Conservation (phyloP, 1,284 basidiomycete genomes). For the Trichosporon sp. region DNA sequence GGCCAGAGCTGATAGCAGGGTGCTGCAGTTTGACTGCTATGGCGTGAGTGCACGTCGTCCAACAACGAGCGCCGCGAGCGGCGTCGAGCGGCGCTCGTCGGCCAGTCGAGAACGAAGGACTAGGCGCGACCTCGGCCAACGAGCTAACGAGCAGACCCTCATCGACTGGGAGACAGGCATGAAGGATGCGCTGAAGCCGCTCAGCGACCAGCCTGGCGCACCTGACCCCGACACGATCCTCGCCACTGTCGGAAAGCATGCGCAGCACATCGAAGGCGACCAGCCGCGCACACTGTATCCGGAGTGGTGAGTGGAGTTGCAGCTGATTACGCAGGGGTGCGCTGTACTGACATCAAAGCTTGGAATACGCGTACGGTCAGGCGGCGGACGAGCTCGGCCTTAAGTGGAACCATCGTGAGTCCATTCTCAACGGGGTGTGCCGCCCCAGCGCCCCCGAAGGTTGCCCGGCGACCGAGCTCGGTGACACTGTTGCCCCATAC, state of each 20-base stretch:
- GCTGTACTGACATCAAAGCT: constrained; percentile 22
- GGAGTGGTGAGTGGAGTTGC: constrained; percentile 35
- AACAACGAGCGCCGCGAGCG: too few relatives aligned
- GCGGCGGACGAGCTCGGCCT: constrained; percentile 27
- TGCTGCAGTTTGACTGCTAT: constrained; percentile 42
- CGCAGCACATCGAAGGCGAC: constrained; percentile 40
- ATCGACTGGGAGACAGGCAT: constrained; percentile 45
- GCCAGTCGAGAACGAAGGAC: too few relatives aligned
- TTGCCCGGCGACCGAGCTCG: too few relatives aligned
- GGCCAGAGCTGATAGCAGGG: constrained; percentile 28
- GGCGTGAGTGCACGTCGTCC: constrained; percentile 29
- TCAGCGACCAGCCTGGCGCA: constrained; percentile 34
- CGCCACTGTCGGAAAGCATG: constrained; percentile 31
- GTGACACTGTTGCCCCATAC: too few relatives aligned
- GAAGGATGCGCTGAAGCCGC: constrained; percentile 33
- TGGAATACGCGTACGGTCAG: constrained; percentile 28
- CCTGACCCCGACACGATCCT: constrained; percentile 34
- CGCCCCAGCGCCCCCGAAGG: too few relatives aligned
- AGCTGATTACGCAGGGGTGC: too few relatives aligned
- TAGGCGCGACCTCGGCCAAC: too few relatives aligned
- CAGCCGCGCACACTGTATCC: constrained; percentile 40
- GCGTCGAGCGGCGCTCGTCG: too few relatives aligned
- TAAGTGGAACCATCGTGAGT: constrained; percentile 22
- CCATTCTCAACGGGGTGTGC: neutral
- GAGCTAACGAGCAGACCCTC: constrained; percentile 22